These are phyloP conservation scores for Byssochlamys sp. DNA, from an alignment of 2,329 filamentous ascomycete genomes.

Conservation along the genomic window DNA sequence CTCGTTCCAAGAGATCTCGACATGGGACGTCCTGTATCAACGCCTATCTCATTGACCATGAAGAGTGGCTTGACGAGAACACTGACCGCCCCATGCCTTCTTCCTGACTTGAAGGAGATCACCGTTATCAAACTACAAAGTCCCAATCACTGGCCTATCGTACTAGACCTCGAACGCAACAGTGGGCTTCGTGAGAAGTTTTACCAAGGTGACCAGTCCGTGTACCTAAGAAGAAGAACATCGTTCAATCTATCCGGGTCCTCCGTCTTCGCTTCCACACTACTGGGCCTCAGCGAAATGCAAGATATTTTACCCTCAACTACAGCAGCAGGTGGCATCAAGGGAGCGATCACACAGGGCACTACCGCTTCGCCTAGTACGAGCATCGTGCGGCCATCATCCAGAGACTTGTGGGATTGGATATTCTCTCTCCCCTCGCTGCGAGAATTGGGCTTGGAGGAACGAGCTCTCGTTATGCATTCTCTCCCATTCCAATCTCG, in stretches of 20 bases:
- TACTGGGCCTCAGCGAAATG: slow-evolving; percentile 61
- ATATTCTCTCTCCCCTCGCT: slow-evolving; percentile 56
- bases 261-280: slow-evolving; percentile 62
- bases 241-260: slow-evolving; percentile 51
- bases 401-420: slow-evolving; percentile 56
- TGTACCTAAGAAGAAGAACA: slow-evolving; percentile 64
- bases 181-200: slow-evolving; percentile 56
- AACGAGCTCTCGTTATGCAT: slow-evolving; percentile 54
- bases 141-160: slow-evolving; percentile 69
- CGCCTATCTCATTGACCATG: slow-evolving; percentile 60
- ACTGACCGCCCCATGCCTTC: slow-evolving; percentile 47
- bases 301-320: slow-evolving; percentile 34
- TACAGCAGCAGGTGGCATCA: slow-evolving; percentile 12
- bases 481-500: slow-evolving; percentile 27
- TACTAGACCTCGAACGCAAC: slow-evolving; percentile 61
- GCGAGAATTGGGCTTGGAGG: slow-evolving; percentile 51
- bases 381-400: slow-evolving; percentile 21
- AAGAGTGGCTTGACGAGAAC: slow-evolving; percentile 29
- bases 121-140: slow-evolving; percentile 29
- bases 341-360: slow-evolving; percentile 15
- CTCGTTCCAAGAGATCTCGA: slow-evolving; percentile 79
- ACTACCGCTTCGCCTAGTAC: slow-evolving; percentile 13
- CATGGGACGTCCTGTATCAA: slow-evolving; percentile 66
- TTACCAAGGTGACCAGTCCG: slow-evolving; percentile 53
- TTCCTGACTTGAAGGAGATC: slow-evolving; percentile 37